Evolutionary conservation across 2,329 filamentous ascomycete genomes (phyloP).

Genomic region (Pseudopithomyces maydicus): DNA sequence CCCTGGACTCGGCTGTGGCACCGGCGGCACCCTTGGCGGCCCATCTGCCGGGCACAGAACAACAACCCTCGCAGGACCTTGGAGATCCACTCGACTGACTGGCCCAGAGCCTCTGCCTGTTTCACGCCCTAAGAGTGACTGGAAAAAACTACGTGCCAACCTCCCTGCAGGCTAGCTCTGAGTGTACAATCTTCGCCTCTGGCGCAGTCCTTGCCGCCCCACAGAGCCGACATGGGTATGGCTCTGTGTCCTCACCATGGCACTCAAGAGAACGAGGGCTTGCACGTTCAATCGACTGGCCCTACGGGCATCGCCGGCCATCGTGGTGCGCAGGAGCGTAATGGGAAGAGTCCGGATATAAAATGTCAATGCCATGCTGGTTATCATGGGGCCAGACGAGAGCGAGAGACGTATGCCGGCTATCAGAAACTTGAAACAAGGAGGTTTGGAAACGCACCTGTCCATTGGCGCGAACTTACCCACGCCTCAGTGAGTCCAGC

Average conservation of each 20-base stretch:
- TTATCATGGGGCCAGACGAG: slow-evolving; percentile 26
- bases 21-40: slow-evolving; percentile 35
- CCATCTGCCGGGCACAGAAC: slow-evolving; percentile 33
- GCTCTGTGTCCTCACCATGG: slow-evolving; percentile 29
- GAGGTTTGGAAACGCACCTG: slow-evolving; percentile 26
- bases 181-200: slow-evolving; percentile 26
- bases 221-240: slow-evolving; percentile 26
- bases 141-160: slow-evolving; percentile 24
- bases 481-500: slow-evolving; percentile 28
- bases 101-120: slow-evolving; percentile 19
- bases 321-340: slow-evolving; percentile 25
- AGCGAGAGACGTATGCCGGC: slow-evolving; percentile 34
- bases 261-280: slow-evolving; percentile 31
- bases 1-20: slow-evolving; percentile 31
- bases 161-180: slow-evolving; percentile 26
- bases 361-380: slow-evolving; percentile 33
- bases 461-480: slow-evolving; percentile 35
- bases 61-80: slow-evolving; percentile 17
- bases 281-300: slow-evolving; percentile 24
- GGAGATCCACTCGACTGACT: slow-evolving; percentile 18
- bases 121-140: slow-evolving; percentile 27
- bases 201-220: slow-evolving; percentile 33
- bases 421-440: slow-evolving; percentile 45
- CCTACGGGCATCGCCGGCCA: slow-evolving; percentile 21
- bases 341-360: slow-evolving; percentile 31